Evolutionary conservation across 2,329 filamentous ascomycete genomes (phyloP).

Genomic region (Clonostachys chloroleuca): DNA sequence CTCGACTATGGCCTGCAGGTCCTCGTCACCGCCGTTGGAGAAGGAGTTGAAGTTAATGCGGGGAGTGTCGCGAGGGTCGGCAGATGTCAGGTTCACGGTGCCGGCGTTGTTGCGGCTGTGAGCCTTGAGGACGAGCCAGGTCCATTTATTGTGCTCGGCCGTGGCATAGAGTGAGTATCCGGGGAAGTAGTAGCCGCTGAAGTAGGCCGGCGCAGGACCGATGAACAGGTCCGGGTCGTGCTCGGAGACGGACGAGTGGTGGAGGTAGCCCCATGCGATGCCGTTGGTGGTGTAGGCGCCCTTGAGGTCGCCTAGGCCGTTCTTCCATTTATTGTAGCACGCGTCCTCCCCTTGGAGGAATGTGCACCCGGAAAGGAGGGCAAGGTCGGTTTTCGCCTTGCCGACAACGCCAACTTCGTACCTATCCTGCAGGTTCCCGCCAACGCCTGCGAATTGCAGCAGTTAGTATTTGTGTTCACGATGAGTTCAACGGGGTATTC

Average conservation of each 20-base stretch:
- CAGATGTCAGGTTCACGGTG: conserved; percentile 55
- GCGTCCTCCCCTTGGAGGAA: conserved; percentile 19
- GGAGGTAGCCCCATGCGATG: conserved; percentile 41
- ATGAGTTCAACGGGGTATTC: background rate
- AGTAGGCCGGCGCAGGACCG: conserved; percentile 48
- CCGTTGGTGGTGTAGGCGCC: conserved; percentile 39
- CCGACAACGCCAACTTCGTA: conserved; percentile 10
- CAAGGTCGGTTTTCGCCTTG: conserved; percentile 10
- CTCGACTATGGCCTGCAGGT: conserved; percentile 34
- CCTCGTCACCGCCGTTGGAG: conserved; percentile 39
- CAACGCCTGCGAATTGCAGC: conserved; percentile 1
- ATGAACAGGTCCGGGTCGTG: conserved; percentile 47
- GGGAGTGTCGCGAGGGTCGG: conserved; percentile 59
- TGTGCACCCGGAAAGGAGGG: conserved; percentile 15
- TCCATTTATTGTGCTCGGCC: conserved; percentile 32
- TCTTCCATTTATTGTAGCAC: conserved; percentile 21
- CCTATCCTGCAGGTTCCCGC: conserved; percentile 5
- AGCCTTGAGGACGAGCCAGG: conserved; percentile 44
- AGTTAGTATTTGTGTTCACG: background rate
- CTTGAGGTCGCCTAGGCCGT: conserved; percentile 11
- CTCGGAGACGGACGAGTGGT: conserved; percentile 25
- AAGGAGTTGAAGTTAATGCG: conserved; percentile 57
- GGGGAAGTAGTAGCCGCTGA: conserved; percentile 53
- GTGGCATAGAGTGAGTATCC: conserved; percentile 41
- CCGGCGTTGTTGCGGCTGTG: conserved; percentile 52